Percentiles rank a stretch among this genome's conserved stretches.
Evolutionary conservation across 257 asterid species (phyloP).

Genomic region (Salvia rosmarinus): DNA sequence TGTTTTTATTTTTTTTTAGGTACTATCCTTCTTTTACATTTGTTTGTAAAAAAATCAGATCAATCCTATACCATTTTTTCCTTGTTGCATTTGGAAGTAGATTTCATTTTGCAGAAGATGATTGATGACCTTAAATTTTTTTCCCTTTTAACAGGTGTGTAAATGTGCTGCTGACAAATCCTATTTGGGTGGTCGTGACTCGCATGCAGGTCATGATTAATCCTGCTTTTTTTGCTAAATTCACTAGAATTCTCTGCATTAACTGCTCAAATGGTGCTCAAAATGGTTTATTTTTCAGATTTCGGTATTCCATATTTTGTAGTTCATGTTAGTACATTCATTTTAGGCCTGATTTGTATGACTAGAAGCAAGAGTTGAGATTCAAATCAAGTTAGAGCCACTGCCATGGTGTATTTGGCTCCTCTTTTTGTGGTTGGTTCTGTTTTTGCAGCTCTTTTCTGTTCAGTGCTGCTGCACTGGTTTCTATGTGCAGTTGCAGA

Average conservation of each 20-base stretch:
- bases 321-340: conserved; percentile 14
- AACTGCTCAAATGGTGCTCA: too few relatives aligned
- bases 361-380: conserved; percentile 20
- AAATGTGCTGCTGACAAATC: conserved; percentile 93
- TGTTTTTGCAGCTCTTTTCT: conserved; percentile 21
- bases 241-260: conserved; percentile 11
- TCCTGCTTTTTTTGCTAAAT: conserved; percentile 21
- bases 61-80: conserved; percentile 8
- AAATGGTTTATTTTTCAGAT: conserved; percentile 11
- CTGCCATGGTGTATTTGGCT: background rate
- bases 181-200: conserved; percentile 96
- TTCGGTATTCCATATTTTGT: background rate
- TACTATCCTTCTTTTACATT: background rate
- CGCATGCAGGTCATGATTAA: conserved; percentile 83
- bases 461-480: conserved; percentile 5
- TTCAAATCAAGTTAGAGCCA: conserved; percentile 1
- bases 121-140: conserved; percentile 29
- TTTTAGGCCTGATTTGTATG: background rate
- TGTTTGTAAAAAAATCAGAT: conserved; percentile 14
- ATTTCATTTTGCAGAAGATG: conserved; percentile 17
- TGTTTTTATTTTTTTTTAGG: background rate
- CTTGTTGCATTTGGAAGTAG: conserved; percentile 1
- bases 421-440: background rate
- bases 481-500: conserved; percentile 11
- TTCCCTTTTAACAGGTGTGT: conserved; percentile 68